phyloP scores from a whole-genome alignment of 2,329 filamentous ascomycete genomes.

The Fusarium guadeloupense region DNA sequence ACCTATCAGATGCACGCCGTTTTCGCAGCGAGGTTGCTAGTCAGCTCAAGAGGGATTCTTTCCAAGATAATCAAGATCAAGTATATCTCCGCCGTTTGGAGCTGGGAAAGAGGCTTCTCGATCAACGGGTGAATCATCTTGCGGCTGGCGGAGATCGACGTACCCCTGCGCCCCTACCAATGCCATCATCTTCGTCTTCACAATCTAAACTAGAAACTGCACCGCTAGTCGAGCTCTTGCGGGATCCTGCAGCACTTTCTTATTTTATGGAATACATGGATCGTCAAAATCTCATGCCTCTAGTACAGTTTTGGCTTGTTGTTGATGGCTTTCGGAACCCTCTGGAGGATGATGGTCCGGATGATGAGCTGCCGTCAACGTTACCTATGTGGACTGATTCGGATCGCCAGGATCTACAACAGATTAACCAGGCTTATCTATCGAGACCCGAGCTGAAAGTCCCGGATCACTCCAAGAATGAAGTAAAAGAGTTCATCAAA shows the following conservation, averaged over 20 bases:
- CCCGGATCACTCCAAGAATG: conserved; percentile 71
- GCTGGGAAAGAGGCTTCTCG: conserved; percentile 88
- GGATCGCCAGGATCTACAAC: conserved; percentile 85
- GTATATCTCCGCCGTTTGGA: conserved; percentile 90
- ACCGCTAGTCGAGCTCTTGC: conserved; percentile 84
- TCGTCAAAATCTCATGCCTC: conserved; percentile 81
- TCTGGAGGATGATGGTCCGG: conserved; percentile 77
- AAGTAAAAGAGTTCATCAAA: conserved; percentile 80
- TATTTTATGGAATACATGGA: conserved; percentile 99
- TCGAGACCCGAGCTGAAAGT: conserved; percentile 84
- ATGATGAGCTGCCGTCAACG: conserved; percentile 70
- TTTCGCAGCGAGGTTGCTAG: conserved; percentile 93
- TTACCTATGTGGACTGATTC: conserved; percentile 80
- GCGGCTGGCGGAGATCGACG: conserved; percentile 70
- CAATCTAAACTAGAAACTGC: conserved; percentile 77
- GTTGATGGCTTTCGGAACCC: conserved; percentile 97
- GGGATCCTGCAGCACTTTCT: conserved; percentile 88
- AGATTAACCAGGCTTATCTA: conserved; percentile 92
- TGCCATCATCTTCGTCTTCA: conserved; percentile 41
- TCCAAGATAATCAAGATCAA: conserved; percentile 80
- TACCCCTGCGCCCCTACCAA: conserved; percentile 39
- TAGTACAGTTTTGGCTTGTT: conserved; percentile 98
- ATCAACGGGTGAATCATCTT: conserved; percentile 87
- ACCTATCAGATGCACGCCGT: conserved; percentile 89
- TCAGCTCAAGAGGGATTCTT: conserved; percentile 85